Evolutionary conservation across 345 rosid genomes (phyloP), one percentile per base, ranked within the genome.

Genomic region (Gossypioides kirkii): DNA sequence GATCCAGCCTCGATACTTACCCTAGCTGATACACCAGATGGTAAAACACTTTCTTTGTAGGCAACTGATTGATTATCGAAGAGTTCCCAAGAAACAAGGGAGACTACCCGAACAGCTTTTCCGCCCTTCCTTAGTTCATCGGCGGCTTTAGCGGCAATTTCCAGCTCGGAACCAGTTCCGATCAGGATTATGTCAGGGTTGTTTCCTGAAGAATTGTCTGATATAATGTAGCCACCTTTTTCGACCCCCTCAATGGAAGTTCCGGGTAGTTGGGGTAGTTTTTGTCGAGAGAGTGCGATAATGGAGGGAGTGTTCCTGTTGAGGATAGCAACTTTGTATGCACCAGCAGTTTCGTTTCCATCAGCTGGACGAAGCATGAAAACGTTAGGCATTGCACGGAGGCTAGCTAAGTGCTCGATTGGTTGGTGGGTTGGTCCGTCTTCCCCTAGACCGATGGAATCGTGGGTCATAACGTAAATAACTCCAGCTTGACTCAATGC

Each of bases 391-490:
- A 93, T 96, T 49, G 99, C 99, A 59, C 98, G 96, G 93, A 96
- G 91, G 75, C 99, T 96, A 6, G 98, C 97, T 54, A 96, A n/a
- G 88, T 96, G 98, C 80, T 96, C 99, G 25, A 93, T 82, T 42
- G 99, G 98, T 79, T 96, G 99, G 82, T 91, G 99, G 73, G 99
- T 96, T 45, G 99, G 99, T 68, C 99, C 98, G 69, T 96, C 99
- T 79, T 96, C 99, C 67, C 98, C 99, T 6, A 96, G 96, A 76
- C 99, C 99, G 73, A 96, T 96, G 6, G 99, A 96, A 71, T 96
- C 99, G 22, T 96, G 98, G 76, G 99, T 96, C 99, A 96, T 96
- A 17, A 96, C 97, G 58, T 96, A 96, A 75, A 96, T 93, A 63
- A 93, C 99, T 62, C 99, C 91, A 58, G 98, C 89, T 82, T 93